Evolutionary conservation across 495 filamentous ascomycete species (phyloP).

Genomic region (Haplographium delicatum): DNA sequence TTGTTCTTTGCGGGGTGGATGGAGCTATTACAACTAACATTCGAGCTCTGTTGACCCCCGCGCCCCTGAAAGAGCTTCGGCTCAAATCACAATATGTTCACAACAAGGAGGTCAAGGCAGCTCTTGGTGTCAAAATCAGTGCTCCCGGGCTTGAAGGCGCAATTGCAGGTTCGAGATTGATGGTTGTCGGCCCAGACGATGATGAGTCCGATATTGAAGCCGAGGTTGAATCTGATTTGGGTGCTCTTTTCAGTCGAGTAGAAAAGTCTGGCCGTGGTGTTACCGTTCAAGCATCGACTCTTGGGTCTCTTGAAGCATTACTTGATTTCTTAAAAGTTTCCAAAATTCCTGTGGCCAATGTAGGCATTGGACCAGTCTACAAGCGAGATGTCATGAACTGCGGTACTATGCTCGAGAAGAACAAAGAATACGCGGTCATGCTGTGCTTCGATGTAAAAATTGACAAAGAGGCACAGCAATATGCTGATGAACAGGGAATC

Average conservation of each 20-base stretch:
- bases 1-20: conserved; percentile 92
- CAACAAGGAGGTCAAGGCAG: conserved; percentile 98
- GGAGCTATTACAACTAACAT: conserved; percentile 94
- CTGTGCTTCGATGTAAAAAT: conserved; percentile 99
- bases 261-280: conserved; percentile 90
- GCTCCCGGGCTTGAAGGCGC: conserved; percentile 94
- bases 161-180: conserved; percentile 91
- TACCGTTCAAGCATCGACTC: conserved; percentile 93
- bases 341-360: conserved; percentile 96
- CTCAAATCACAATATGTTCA: conserved; percentile 93
- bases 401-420: conserved; percentile 94
- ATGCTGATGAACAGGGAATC: conserved; percentile 91
- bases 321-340: conserved; percentile 90
- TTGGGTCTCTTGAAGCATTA: conserved; percentile 93
- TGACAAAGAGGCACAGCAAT: conserved; percentile 88
- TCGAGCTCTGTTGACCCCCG: conserved; percentile 91
- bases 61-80: conserved; percentile 88
- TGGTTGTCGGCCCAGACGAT: conserved; percentile 91
- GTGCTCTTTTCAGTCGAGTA: conserved; percentile 82
- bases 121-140: conserved; percentile 96
- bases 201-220: conserved; percentile 96
- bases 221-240: conserved; percentile 93
- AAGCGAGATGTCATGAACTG: conserved; percentile 98
- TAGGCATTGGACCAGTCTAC: conserved; percentile 96
- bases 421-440: conserved; percentile 95